Evolutionary conservation across 495 filamentous ascomycete genomes (phyloP), one percentile per base, ranked within the genome.

Genomic region (Aspergillus cavernicola): DNA sequence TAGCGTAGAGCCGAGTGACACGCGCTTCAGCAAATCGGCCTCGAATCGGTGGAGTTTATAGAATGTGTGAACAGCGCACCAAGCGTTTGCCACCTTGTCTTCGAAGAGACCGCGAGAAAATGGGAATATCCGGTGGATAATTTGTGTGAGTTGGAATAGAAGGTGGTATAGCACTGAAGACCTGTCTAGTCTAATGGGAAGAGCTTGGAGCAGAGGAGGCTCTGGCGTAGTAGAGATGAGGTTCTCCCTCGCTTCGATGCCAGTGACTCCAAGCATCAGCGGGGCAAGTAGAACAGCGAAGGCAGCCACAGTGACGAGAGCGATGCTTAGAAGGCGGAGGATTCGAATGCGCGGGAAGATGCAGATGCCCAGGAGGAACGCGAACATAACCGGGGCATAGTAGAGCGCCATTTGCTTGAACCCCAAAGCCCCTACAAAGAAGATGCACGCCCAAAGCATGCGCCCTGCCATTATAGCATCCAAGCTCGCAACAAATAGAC

Each of bases 381-480:
- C 86, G 66, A 97, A 97, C 47, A 97, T 84, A 11, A 85, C 84
- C 1, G 95, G 91, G 3, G 93, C 91, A 67, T 96, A 98, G 68
- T 96, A 98, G 9, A 98, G 75, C 3, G 92, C 93, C 93, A 98
- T 98, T 66, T 98, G 93, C 74, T 98, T 98, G 75, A 96, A 98
- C 11, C 88, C 88, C 19, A 98, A 72, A 13, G 91, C 87, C 2
- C 83, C 80, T n/a, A 98, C 92, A 64, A 98, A 98, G 72, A 96
- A 97, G 46, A 93, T 81, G 53, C 86, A 88, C 6, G 86, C 81
- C 90, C 92, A 97, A 52, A 95, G 79, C 61, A 86, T 84, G 37
- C 90, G 82, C 4, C 87, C 88, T 2, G 90, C 89, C 35, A 95
- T 66, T 62, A 96, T 88, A 67, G 88, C 90, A 32, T 90, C 91